Evolutionary conservation across 2,329 filamentous ascomycete genomes (phyloP).

Genomic region (Ploettnerulaceae sp.): DNA sequence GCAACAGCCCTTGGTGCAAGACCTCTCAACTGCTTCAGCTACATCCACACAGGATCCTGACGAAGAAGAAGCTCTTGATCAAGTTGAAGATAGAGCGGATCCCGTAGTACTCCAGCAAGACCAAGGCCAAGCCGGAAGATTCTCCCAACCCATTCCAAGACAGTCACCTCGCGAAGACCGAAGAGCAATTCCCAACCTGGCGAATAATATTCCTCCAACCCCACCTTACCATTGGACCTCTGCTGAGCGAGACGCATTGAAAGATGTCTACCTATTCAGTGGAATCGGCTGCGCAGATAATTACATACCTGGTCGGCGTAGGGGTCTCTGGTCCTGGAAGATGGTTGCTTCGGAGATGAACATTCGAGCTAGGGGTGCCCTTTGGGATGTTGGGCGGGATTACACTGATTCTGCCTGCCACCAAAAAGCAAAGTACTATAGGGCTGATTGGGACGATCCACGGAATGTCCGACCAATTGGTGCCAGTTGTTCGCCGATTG

Average conservation of each 20-base stretch:
- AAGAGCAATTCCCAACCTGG: too few species aligned
- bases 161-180: too few species aligned
- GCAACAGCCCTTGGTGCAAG: neutral
- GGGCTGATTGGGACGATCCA: neutral
- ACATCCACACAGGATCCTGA: neutral
- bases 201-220: neutral
- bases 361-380: neutral
- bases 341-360: constrained; percentile 9
- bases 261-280: constrained; percentile 2
- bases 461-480: neutral
- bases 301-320: neutral
- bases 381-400: neutral
- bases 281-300: neutral
- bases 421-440: constrained; percentile 3
- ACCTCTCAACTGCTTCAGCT: neutral
- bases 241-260: constrained; percentile 4
- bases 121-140: too few species aligned
- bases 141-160: too few species aligned
- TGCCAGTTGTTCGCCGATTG: too few species aligned
- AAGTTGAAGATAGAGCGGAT: neutral
- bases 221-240: constrained; percentile 5
- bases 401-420: constrained; percentile 4
- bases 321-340: constrained; percentile 4
- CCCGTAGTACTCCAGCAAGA: neutral
- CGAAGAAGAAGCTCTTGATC: neutral